A percentile compares a stretch with the other conserved stretches of the same genome.
phyloP scores from a whole-genome alignment of 306 rosid genomes.

The Boehmeria nivea region DNA sequence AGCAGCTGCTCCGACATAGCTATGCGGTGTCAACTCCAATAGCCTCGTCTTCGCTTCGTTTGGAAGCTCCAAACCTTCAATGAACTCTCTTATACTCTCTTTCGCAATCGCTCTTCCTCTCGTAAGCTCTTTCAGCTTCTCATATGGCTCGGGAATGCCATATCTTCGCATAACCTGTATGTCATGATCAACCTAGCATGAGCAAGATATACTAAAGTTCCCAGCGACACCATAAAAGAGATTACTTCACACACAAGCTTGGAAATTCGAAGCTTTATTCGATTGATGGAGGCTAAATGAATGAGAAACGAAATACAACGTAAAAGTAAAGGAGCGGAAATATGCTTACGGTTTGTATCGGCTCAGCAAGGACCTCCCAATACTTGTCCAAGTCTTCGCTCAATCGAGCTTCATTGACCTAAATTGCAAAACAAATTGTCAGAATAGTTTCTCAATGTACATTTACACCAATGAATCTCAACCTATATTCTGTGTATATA shows the following conservation, averaged over 20 bases:
- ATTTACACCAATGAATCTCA: too few species aligned
- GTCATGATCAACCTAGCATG: too few species aligned
- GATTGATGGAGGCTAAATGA: too few species aligned
- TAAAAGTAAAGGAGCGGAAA: background rate
- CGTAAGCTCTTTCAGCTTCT: constrained; percentile 79
- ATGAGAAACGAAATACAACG: background rate
- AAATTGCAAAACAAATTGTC: constrained; percentile 17
- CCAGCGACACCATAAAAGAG: too few species aligned
- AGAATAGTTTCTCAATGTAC: background rate
- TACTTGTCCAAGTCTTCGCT: constrained; percentile 70
- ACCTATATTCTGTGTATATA: too few species aligned
- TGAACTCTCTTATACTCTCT: constrained; percentile 72
- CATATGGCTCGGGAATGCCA: constrained; percentile 92
- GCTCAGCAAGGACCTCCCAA: constrained; percentile 98
- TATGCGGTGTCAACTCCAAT: constrained; percentile 60
- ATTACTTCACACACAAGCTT: too few species aligned
- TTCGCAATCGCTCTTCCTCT: constrained; percentile 75
- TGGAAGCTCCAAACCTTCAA: constrained; percentile 68
- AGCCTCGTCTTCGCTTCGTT: constrained; percentile 58
- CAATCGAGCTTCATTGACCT: constrained; percentile 75
- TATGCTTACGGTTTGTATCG: constrained; percentile 79
- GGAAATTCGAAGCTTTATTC: too few species aligned
- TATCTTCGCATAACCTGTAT: constrained; percentile 85
- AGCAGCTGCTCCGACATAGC: constrained; percentile 77
- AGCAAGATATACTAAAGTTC: too few species aligned